These are phyloP conservation scores for Harringtonia lauricola DNA, from an alignment of 2,329 filamentous ascomycete genomes.

Conservation along the genomic window DNA sequence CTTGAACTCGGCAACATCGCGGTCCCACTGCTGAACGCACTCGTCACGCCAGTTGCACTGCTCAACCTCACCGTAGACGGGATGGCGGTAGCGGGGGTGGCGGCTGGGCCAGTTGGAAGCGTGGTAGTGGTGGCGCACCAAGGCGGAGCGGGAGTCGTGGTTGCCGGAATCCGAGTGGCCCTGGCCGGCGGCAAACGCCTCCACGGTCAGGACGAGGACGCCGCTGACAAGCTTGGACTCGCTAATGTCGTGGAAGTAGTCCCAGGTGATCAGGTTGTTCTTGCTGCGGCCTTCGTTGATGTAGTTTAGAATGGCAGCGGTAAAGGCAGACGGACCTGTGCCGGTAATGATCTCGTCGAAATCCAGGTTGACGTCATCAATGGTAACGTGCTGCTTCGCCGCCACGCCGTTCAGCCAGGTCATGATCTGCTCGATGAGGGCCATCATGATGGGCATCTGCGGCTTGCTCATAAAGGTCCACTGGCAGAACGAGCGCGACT, in stretches of 20 bases:
- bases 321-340: slow-evolving; percentile 64
- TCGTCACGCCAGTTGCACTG: slow-evolving; percentile 57
- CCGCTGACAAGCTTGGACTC: slow-evolving; percentile 56
- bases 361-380: slow-evolving; percentile 52
- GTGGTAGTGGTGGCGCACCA: slow-evolving; percentile 67
- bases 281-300: slow-evolving; percentile 38
- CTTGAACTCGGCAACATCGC: slow-evolving; percentile 49
- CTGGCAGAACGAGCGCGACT: slow-evolving; percentile 61
- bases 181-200: slow-evolving; percentile 62
- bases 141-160: slow-evolving; percentile 51
- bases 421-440: slow-evolving; percentile 57
- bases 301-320: slow-evolving; percentile 50
- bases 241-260: slow-evolving; percentile 51
- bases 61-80: slow-evolving; percentile 59
- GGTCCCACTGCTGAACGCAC: slow-evolving; percentile 56
- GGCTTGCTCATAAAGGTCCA: slow-evolving; percentile 68
- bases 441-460: slow-evolving; percentile 54
- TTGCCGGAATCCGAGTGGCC: slow-evolving; percentile 64
- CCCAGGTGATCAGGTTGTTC: slow-evolving; percentile 43
- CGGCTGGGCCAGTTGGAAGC: slow-evolving; percentile 59
- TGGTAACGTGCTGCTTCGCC: slow-evolving; percentile 42
- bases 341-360: slow-evolving; percentile 64
- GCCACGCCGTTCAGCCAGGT: slow-evolving; percentile 52
- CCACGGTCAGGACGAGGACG: slow-evolving; percentile 57
- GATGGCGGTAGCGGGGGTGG: slow-evolving; percentile 57